phyloP scores from a whole-genome alignment of 495 filamentous ascomycete genomes.

The Ascodesmis nigricans region DNA sequence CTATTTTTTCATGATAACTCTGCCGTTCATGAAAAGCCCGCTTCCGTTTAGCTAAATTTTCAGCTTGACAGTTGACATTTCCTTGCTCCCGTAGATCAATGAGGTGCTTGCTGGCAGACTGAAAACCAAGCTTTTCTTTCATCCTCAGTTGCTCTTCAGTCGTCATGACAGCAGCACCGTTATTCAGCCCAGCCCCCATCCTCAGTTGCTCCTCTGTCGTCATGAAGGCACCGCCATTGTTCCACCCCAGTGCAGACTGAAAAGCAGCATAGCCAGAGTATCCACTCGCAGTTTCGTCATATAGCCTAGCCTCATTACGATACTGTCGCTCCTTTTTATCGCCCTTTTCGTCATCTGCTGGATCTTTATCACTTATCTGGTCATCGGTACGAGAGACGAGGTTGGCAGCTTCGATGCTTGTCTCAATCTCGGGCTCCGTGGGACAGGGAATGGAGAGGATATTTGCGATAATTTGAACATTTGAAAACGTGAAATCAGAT shows the following conservation, averaged over 20 bases:
- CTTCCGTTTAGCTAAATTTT: slow-evolving; percentile 3
- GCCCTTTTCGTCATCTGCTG: slow-evolving; percentile 22
- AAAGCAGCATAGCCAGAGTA: slow-evolving; percentile 5
- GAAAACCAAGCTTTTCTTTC: slow-evolving; percentile 13
- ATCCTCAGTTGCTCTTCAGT: slow-evolving; percentile 14
- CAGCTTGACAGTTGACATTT: slow-evolving; percentile 9
- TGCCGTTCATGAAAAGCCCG: background rate
- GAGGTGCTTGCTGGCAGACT: slow-evolving; percentile 15
- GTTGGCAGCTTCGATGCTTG: slow-evolving; percentile 23
- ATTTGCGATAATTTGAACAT: slow-evolving; percentile 36
- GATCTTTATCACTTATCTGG: slow-evolving; percentile 38
- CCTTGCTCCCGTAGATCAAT: slow-evolving; percentile 15
- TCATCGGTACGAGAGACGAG: slow-evolving; percentile 37
- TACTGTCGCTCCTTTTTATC: background rate
- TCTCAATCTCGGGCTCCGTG: slow-evolving; percentile 27
- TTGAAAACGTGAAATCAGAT: slow-evolving; percentile 31
- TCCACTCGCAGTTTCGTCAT: slow-evolving; percentile 23
- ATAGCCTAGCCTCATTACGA: slow-evolving; percentile 20
- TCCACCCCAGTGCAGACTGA: slow-evolving; percentile 16
- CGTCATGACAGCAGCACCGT: slow-evolving; percentile 3
- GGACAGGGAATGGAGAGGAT: slow-evolving; percentile 41
- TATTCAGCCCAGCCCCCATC: slow-evolving; percentile 10
- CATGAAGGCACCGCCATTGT: slow-evolving; percentile 21
- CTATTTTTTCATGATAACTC: too few species aligned
- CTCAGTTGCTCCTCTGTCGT: slow-evolving; percentile 9